phyloP scores from a whole-genome alignment of 495 filamentous ascomycete genomes.

The Penicillium waksmanii region DNA sequence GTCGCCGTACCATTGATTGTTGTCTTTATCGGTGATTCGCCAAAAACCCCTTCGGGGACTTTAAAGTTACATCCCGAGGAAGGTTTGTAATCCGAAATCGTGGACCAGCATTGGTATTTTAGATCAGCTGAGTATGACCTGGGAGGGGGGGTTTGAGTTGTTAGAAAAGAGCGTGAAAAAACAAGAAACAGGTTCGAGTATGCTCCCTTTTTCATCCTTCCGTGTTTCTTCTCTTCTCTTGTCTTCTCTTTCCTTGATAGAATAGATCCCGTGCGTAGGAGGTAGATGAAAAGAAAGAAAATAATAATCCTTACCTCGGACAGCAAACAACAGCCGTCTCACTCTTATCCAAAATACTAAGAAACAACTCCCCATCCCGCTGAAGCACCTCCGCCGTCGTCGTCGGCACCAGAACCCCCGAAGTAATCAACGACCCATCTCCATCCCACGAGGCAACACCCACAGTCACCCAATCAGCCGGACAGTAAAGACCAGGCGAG shows the following conservation, averaged over 20 bases:
- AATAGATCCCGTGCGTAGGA: too few relatives aligned
- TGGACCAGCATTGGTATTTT: background rate
- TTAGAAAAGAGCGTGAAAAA: too few relatives aligned
- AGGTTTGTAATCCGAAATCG: background rate
- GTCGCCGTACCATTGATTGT: background rate
- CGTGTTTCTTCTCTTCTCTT: background rate
- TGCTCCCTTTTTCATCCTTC: background rate
- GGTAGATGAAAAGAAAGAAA: background rate
- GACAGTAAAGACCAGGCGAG: constrained; percentile 10
- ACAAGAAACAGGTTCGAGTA: too few relatives aligned
- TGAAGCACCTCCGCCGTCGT: background rate
- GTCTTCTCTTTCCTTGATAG: too few relatives aligned
- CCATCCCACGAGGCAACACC: background rate
- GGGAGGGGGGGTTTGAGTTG: too few relatives aligned
- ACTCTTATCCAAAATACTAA: constrained; percentile 1
- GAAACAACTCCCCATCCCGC: background rate
- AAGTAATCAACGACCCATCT: background rate
- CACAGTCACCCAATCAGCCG: constrained; percentile 8
- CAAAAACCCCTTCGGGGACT: background rate
- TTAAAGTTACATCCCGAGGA: background rate
- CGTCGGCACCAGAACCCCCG: constrained; percentile 1
- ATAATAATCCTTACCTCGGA: constrained; percentile 1
- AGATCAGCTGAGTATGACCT: background rate
- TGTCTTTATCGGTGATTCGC: background rate
- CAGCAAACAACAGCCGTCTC: constrained; percentile 9